phyloP scores from a whole-genome alignment of 1,139 yeast species.

The Debaryomycetaceae sp. region DNA sequence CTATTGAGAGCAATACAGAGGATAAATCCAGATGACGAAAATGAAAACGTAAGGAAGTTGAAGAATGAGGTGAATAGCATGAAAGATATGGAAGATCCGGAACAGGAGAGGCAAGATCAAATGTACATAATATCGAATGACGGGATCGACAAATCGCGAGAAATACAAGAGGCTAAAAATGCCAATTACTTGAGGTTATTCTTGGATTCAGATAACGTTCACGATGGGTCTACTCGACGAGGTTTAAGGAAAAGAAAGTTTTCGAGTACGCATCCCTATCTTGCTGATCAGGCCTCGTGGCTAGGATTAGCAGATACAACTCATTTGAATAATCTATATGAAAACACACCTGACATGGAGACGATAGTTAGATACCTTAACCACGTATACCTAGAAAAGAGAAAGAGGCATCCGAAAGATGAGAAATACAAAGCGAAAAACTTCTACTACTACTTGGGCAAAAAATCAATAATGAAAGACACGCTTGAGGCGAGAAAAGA shows the following conservation, averaged over 20 bases:
- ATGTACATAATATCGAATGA: not conserved
- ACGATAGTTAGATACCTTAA: constrained; percentile 35
- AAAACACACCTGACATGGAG: constrained; percentile 31
- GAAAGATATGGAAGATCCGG: not conserved
- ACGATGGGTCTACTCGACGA: constrained; percentile 16
- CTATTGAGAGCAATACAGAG: not conserved
- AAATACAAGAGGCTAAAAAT: not conserved
- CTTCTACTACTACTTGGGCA: constrained; percentile 37
- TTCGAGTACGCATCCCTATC: constrained; percentile 46
- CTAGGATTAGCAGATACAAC: constrained; percentile 36
- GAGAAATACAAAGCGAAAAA: constrained; percentile 38
- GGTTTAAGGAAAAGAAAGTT: constrained; percentile 43
- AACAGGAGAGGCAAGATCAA: not conserved
- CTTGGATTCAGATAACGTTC: not conserved
- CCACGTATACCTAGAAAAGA: constrained; percentile 29
- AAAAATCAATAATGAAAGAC: constrained; percentile 8
- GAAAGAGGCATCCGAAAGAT: constrained; percentile 34
- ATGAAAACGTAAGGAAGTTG: not conserved
- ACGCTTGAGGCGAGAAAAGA: not conserved
- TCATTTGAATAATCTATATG: constrained; percentile 37
- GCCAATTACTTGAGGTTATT: not conserved
- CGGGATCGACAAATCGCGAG: not conserved
- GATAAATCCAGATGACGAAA: not conserved
- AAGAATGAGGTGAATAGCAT: not conserved
- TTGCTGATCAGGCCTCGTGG: constrained; percentile 48